Evolutionary conservation across 345 rosid genomes (phyloP), one percentile per base, ranked within the genome.

Genomic region (Reutealis trisperma): DNA sequence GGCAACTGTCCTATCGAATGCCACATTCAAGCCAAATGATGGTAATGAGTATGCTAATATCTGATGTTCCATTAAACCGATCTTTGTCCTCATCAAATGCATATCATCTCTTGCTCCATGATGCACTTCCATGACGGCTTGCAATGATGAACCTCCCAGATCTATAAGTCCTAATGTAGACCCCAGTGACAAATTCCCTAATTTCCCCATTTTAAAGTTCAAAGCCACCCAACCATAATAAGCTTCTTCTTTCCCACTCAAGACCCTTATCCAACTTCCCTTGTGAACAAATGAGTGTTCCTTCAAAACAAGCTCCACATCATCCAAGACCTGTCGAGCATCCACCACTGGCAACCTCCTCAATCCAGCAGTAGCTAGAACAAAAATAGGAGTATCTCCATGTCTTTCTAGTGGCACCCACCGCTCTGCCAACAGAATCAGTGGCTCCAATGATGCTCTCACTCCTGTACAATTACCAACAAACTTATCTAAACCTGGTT

Each of bases 71-170:
- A 22, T 44, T 10, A 59, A 79, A 37, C 88, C 85, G 18, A 87
- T 66, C 51, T 81, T 82, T 58, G 84, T 84, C 68, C 79, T 87
- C 70, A 86, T 81, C 55, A 78, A 70, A 55, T 83, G 71, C 12
- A 63, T 70, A 19, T 80, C 70, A 63, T 75, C 78, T 60, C 78
- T 77, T 5, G 60, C 41, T 8, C 27, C 71, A 32, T 73, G 83
- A 64, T 82, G 67, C 30, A 66, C 88, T 84, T 88, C 88, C 65
- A 81, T 67, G 27, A 81, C 92, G 30, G 86, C 84, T 87, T 86
- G 90, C 87, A 90, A 83, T 0, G 94, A 90, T 8, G 94, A 90
- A 79, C 90, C 89, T 78, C 92, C 92, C 70, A 90, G 63, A 81
- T 90, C 94, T 11, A 90, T 87, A 75, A 90, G 90, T 59, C 92